Conservation (phyloP, 495 filamentous ascomycete genomes). For the Halenospora varia region DNA sequence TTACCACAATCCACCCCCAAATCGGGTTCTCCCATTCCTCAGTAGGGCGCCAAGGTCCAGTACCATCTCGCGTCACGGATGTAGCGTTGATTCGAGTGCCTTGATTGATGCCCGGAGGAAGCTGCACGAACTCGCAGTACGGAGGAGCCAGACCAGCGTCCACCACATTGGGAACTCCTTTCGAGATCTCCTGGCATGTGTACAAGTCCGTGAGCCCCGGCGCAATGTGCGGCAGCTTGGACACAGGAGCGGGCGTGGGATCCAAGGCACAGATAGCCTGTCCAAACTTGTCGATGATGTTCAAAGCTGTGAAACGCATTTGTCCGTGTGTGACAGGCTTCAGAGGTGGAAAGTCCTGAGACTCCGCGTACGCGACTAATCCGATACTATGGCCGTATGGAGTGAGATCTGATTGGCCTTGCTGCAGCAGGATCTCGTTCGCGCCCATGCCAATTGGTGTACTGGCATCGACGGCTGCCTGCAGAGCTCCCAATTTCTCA, state of each 20-base stretch:
- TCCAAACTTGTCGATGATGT: conserved; percentile 52
- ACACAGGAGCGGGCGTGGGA: conserved; percentile 10
- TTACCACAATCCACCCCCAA: conserved; percentile 52
- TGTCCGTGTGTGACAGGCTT: conserved; percentile 47
- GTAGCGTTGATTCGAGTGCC: conserved; percentile 36
- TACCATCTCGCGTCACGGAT: conserved; percentile 25
- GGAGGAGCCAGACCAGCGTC: conserved; percentile 10
- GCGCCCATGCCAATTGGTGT: neutral
- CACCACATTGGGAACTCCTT: neutral
- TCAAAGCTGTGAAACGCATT: conserved; percentile 40
- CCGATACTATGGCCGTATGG: conserved; percentile 6
- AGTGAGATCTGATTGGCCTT: neutral
- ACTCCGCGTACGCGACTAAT: neutral
- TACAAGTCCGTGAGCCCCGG: conserved; percentile 23
- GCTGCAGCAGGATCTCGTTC: neutral
- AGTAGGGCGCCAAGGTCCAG: conserved; percentile 20
- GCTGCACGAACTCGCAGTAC: conserved; percentile 37
- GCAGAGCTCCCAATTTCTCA: neutral
- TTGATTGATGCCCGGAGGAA: conserved; percentile 48
- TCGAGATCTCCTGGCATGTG: neutral
- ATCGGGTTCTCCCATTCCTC: conserved; percentile 42
- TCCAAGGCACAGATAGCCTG: conserved; percentile 30
- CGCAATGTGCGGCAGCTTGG: conserved; percentile 28
- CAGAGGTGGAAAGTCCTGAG: conserved; percentile 29
- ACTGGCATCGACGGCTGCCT: neutral